Base-by-base conservation (phyloP, 2,329 filamentous ascomycete species). In the Grosmannia clavigera region DNA sequence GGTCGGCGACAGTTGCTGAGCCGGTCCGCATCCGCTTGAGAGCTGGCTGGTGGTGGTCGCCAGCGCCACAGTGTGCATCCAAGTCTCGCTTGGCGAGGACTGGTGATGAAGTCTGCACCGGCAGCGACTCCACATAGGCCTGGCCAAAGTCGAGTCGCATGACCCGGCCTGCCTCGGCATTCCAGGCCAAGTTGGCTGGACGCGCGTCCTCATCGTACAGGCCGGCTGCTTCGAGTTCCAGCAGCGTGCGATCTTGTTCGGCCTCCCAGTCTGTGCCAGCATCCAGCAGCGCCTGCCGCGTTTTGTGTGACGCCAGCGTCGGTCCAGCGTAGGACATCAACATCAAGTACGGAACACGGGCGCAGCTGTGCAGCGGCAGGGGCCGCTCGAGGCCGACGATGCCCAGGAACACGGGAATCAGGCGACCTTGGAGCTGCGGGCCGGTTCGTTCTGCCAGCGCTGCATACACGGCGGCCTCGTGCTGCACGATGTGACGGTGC, bases 331-430 rank as follows among this genome's bases (percentile, higher is more conserved):
- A 64, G 27, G 63, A 65, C 55, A 65, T 19, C 5, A 65, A 52
- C 60, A 65, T 46, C 62, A 64, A 58, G 33, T 62, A 53, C n/a
- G 59, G 33, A 10, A 65, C 52, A n/a, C 38, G n/a, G 1, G 33
- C 33, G 10, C 12, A 10, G 50, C 29, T 43, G 12, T 31, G 27
- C 52, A 64, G 48, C 5, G 53, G 51, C 33, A 58, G 59, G 3
- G 58, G 43, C 11, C 51, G 27, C 16, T 35, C 43, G 33, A 65
- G 61, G 33, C 61, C 48, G 38, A 65, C 29, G 4, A 61, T 10
- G 46, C 62, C 62, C 12, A 65, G 59, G n/a, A 43, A 61, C 12
- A 65, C 63, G 27, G 63, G 63, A 19, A 65, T 48, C 7, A 61
- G 16, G 2, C 11, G 25, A 31, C 62, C 63, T 53, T 65, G 63